Evolutionary conservation across 23 red algal species (phyloP), one percentile per base, ranked within the genome.

Genomic region (Gracilariopsis chorda): DNA sequence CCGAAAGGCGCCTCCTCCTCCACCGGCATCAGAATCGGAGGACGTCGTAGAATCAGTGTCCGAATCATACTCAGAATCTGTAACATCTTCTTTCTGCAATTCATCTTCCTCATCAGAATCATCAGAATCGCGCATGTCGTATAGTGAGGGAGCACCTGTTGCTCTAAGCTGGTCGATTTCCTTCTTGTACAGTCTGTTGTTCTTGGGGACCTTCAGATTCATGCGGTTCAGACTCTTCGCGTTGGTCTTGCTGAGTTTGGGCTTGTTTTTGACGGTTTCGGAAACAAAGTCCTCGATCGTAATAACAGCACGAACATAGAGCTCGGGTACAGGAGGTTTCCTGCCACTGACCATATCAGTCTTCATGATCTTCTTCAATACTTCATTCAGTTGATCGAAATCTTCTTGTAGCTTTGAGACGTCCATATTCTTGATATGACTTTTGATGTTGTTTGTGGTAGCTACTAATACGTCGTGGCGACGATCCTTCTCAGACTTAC

Each of bases 201-300:
- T 94, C 61, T 99, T 99, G 21, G 91, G 90, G 3, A 96, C 68
- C 62, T 92, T 86, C 52, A 96, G 91, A 25, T 93, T 95, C 86
- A 95, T 95, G 2, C 93, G 84, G 58, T 99, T 99, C n/a, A 99
- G 67, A 83, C 93, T 94, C 55, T 92, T 99, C 64, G 97, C 93
- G 80, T 99, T 99, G 12, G 97, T 99, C 81, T 99, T 99, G 58
- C 88, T 93, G 36, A 99, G 83, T 41, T 94, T 94, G n/a, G 86
- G 95, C 41, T 96, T 91, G 14, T 83, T 90, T 57, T 94, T 84
- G 32, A 92, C 55, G 12, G 81, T 90, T 20, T 64, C 59, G 24
- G 92, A 61, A 9, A 99, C 41, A 52, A 85, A 81, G 52, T 95
- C 90, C 79, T 99, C 93, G 27, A 99, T 71, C 24, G 92, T 90